These are phyloP conservation scores for Xylaria arbuscula DNA, from an alignment of 2,329 filamentous ascomycete genomes.

Conservation along the genomic window DNA sequence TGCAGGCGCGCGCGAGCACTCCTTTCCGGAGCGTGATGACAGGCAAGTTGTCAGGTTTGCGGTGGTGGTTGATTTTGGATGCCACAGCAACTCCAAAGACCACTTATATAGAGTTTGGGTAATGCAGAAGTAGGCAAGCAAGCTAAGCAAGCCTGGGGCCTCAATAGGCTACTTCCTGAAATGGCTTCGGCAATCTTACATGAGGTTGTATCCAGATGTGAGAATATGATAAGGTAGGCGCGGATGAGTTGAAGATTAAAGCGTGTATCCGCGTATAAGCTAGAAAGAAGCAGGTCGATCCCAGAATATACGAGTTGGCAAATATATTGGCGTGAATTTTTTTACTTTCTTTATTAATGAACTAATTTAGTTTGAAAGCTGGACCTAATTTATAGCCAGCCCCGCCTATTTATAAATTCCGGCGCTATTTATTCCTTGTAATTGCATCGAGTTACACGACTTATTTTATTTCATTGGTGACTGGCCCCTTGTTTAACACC, in stretches of 20 bases:
- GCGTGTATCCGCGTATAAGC: too few species aligned
- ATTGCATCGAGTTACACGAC: background rate
- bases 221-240: too few species aligned
- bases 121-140: background rate
- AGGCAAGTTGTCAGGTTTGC: constrained; percentile 1
- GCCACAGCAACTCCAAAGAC: constrained; percentile 7
- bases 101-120: constrained; percentile 14
- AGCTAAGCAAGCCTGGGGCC: background rate
- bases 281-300: background rate
- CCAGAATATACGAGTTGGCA: background rate
- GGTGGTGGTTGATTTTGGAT: background rate
- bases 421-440: background rate
- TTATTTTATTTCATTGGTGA: constrained; percentile 5
- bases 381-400: constrained; percentile 10
- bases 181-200: background rate
- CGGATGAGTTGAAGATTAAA: too few species aligned
- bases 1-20: background rate
- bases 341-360: constrained; percentile 10
- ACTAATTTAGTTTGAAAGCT: constrained; percentile 17
- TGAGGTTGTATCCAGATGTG: background rate
- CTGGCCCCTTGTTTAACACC: background rate
- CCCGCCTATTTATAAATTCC: constrained; percentile 21
- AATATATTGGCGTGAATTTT: constrained; percentile 17
- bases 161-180: background rate
- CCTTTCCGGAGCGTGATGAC: background rate